Evolutionary conservation across 225 moss, liverwort and hornwort species (phyloP).

Genomic region (Marchantia polymorpha): DNA sequence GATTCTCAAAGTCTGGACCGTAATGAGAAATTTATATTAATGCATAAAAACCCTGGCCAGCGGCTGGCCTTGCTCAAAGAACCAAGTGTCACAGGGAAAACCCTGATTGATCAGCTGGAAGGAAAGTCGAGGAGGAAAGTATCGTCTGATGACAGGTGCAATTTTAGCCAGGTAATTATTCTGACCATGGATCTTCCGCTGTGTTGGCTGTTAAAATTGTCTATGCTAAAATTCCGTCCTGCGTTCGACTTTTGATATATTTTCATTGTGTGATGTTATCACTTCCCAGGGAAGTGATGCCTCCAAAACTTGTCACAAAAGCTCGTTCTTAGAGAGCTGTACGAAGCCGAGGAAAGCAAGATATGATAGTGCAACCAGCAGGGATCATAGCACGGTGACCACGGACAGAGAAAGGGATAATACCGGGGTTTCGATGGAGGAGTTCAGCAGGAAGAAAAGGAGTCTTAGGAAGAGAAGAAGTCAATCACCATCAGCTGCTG

Average conservation of each 20-base stretch:
- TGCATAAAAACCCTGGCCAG: neutral
- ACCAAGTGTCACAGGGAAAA: neutral
- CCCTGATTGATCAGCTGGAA: neutral
- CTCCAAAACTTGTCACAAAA: neutral
- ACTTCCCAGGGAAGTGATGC: conserved; percentile 11
- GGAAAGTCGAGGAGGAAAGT: neutral
- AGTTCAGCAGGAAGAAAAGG: conserved; percentile 29
- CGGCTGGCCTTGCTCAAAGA: neutral
- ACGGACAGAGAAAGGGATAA: conserved; percentile 27
- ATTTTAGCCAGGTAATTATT: conserved; percentile 8
- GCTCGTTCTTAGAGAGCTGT: neutral
- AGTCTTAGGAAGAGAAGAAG: conserved; percentile 21
- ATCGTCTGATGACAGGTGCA: conserved; percentile 12
- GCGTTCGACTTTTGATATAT: neutral
- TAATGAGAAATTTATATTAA: neutral
- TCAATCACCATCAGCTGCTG: neutral
- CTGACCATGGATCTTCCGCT: neutral
- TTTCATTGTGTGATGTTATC: neutral
- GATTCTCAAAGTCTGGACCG: conserved; percentile 2
- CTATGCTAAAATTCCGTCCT: no score
- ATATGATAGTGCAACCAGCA: conserved; percentile 15
- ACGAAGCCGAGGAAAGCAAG: neutral
- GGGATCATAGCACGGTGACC: conserved; percentile 7
- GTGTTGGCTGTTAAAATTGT: neutral
- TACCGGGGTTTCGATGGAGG: conserved; percentile 12